These are phyloP conservation scores for Ceratobasidium sp. DNA, from an alignment of 1,284 basidiomycete species.

Conservation along the genomic window DNA sequence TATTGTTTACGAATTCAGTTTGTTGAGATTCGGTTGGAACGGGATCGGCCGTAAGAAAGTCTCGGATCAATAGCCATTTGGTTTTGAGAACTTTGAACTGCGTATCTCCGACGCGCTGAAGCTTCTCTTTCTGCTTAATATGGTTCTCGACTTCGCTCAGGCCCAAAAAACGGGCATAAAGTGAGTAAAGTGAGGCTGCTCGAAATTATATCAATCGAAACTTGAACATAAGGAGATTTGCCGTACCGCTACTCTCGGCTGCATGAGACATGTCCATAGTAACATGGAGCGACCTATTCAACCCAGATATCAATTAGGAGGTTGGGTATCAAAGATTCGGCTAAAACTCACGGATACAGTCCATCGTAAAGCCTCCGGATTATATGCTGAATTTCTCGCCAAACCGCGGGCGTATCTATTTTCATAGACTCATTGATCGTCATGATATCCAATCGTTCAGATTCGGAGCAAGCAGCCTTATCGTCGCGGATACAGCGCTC, in stretches of 20 bases:
- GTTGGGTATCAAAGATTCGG: neutral
- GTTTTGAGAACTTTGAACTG: conserved; percentile 21
- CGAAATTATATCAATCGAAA: neutral
- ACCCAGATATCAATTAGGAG: neutral
- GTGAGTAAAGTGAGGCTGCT: conserved; percentile 13
- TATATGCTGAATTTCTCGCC: conserved; percentile 27
- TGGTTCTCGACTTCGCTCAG: conserved; percentile 11
- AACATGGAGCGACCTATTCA: conserved; percentile 13
- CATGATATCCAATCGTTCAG: conserved; percentile 2
- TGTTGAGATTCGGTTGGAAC: neutral
- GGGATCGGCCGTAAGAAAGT: conserved; percentile 10
- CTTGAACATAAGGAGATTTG: too few relatives aligned
- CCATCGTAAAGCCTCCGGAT: conserved; percentile 18
- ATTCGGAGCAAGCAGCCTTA: neutral
- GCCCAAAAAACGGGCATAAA: conserved; percentile 15
- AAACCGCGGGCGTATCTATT: conserved; percentile 1
- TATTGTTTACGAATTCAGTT: conserved; percentile 25
- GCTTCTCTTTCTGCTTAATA: neutral
- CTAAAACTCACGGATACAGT: conserved; percentile 30
- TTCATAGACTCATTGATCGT: neutral
- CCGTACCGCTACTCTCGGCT: conserved; percentile 30
- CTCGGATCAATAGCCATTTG: conserved; percentile 28
- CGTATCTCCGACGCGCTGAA: conserved; percentile 20
- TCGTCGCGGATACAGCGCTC: conserved; percentile 10
- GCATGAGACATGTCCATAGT: conserved; percentile 13